Percentiles rank a stretch among this genome's conserved stretches.
phyloP scores from a whole-genome alignment of 192 early-diverging fungal genomes.

The Pilobolus umbonatus region DNA sequence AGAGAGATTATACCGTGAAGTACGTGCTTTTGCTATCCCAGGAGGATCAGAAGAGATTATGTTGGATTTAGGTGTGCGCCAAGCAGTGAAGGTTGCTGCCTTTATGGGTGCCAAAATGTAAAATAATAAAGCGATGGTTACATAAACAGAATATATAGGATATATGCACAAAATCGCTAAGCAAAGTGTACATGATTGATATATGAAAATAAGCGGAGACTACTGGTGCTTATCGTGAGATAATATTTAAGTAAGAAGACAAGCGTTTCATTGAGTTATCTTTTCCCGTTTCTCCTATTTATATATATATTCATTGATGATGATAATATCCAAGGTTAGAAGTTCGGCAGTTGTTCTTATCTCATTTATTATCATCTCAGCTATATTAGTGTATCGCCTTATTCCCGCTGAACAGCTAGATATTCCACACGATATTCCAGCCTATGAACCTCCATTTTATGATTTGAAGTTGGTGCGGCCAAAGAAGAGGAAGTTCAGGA shows the following conservation, averaged over 20 bases:
- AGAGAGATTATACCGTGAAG: conserved; percentile 82
- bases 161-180: too few species aligned
- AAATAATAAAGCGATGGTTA: too few species aligned
- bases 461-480: conserved; percentile 25
- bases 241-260: too few species aligned
- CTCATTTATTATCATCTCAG: too few species aligned
- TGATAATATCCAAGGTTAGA: too few species aligned
- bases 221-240: too few species aligned
- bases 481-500: conserved; percentile 42
- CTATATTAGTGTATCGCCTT: neutral
- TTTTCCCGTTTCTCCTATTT: neutral
- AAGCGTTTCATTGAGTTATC: neutral
- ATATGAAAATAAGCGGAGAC: too few species aligned
- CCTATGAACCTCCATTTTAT: conserved; percentile 10
- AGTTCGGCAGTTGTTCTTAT: too few species aligned
- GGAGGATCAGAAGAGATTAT: conserved; percentile 86
- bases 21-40: conserved; percentile 77
- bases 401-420: neutral
- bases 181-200: too few species aligned
- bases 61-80: conserved; percentile 79
- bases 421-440: too few species aligned
- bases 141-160: too few species aligned
- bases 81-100: conserved; percentile 70
- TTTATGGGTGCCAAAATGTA: conserved; percentile 58
- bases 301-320: too few species aligned